Base-by-base conservation (phyloP, 441 rosid species). In the Populus hybrid region DNA sequence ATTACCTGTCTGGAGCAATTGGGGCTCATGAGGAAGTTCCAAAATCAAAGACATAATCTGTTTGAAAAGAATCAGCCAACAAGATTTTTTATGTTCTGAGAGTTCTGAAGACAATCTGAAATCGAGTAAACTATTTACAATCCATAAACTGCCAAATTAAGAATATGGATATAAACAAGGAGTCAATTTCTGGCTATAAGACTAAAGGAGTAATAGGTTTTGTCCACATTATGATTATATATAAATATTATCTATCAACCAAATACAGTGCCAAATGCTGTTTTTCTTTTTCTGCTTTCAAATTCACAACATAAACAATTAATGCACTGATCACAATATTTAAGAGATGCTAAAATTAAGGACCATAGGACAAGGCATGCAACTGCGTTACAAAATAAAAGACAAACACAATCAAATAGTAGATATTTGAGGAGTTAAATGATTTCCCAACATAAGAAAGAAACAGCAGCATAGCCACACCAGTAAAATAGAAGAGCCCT, bases 1-100 rank as follows among this genome's bases (percentile, higher is more conserved):
- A 3, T 21, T 61, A 21, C 66, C 66, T 61, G 97, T 94, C 88
- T 96, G 99, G 71, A 96, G 98, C 74, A 96, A 84, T 76, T 93
- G 98, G 28, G 98, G 86, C 75, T 94, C 96, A 86, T 86, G 94
- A 72, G 99, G 98, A 86, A 93, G 92, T 84, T 88, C 86, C 35
- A 79, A 74, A 70, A 82, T 70, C 73, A 77, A 70, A 18, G 82
- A 77, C 79, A 82, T 79, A 38, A 82, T 75, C 85, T 87, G 66
- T 61, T 59, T 11, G 21, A 61, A 42, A 61, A 16, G 71, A 73
- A 67, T 8, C 36, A 75, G 73, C 59, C 69, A 77, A 21, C n/a
- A 59, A 35, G 50, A 23, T 3, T 8, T 63, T 20, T 74, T 36
- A 64, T 65, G 26, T 12, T 26, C 34, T 11, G 30, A 42, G 57